Base-by-base conservation (phyloP, 2,329 filamentous ascomycete species). In the Didymella lethalis region DNA sequence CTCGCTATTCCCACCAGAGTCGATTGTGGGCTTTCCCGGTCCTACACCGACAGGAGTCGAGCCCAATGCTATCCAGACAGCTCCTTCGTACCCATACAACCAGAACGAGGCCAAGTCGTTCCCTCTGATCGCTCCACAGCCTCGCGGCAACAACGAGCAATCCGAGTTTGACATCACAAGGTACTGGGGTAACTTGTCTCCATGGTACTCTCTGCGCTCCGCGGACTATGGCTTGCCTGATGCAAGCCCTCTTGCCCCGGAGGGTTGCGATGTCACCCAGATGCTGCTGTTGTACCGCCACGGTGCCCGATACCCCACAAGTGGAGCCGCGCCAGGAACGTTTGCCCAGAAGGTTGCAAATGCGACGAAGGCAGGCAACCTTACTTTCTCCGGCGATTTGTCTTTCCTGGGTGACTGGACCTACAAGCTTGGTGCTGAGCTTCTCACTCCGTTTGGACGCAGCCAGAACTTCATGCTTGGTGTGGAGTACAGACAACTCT, bases 381-480 rank as follows among this genome's bases (percentile, higher is more conserved):
- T 71, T 4, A 43, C 59, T 8, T 64, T 73, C 18, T 69, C 67
- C 2, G 70, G 70, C 12, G 70, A 72, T n/a, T 59, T 74, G 14
- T 52, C 66, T 1, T 74, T 70, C 48, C 53, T 74, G 11, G 47
- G 57, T 20, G 53, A 68, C 25, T 74, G 71, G 70, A 70, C 62
- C 2, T 74, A 72, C 45, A 71, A 70, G 52, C 63, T 74, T 8
- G 70, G 71, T 25, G 70, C 70, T 16, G 71, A 74, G 32, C 64
- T 74, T 5, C 64, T 74, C 0, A 74, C 70, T 0, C 70, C 71
- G 3, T 74, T 70, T 45, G 71, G 71, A 18, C 70, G 71, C 44
- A 67, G 67, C 49, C 68, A 82, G 63, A 72, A 77, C 49, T 81
- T 81, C 62, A 63, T 78, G 12, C 71, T 81, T 3, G 79, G 79